Evolutionary conservation across 495 filamentous ascomycete genomes (phyloP), one percentile per base, ranked within the genome.

Genomic region (Tuber melanosporum): DNA sequence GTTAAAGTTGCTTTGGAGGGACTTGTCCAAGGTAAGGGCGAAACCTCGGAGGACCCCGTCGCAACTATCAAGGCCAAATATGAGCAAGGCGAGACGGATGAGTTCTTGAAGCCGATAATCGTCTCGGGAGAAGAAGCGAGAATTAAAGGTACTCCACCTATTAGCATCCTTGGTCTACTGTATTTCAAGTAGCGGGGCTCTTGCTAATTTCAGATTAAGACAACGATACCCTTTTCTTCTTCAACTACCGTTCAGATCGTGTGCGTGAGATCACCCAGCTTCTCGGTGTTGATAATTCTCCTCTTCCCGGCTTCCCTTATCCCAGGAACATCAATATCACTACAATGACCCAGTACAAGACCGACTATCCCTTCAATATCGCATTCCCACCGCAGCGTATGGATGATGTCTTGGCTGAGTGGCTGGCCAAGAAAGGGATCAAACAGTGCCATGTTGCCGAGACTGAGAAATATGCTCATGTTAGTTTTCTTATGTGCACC

Each of bases 241-340:
- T 99, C 92, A 99, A 99, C 90, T 99, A 99, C 89, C 95, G 95
- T 81, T 98, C 95, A 52, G 95, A 99, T 84, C 94, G 95, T 84
- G 94, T 97, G 73, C 93, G 96, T 80, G 95, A 99, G 84, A 91
- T 98, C 83, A 97, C 95, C 74, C 95, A 98, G 86, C 88, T 98
- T 70, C 87, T 99, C 43, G 96, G 95, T 82, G 90, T 94, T 81
- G 96, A 99, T 87, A 92, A 92, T 81, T 95, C 93, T 26, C 94
- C 95, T 72, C 88, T 87, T 77, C 93, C 95, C 74, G 93, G 97
- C 84, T 97, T 98, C 88, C 90, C 94, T 45, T 98, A 95, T 87
- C 95, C 95, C 73, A 95, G 94, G 87, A 88, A 93, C 85, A 93
- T 96, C 85, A 88, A 90, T 82, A 86, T 99, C 79, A 96, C 93